Base-by-base conservation (phyloP, 192 early-diverging fungal species). In the Coemansia sp. region DNA sequence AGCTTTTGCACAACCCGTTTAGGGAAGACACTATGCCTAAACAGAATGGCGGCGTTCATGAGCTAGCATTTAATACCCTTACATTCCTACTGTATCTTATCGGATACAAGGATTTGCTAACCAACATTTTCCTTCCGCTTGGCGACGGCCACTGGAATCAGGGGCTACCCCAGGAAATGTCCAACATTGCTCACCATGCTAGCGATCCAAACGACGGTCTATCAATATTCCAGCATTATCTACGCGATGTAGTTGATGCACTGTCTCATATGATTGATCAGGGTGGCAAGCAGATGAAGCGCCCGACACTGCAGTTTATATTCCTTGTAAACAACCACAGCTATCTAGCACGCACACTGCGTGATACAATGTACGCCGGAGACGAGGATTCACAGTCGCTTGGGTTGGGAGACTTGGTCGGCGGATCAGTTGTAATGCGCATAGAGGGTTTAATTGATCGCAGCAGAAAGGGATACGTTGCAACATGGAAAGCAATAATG, bases 261-360 rank as follows among this genome's bases (percentile, higher is more conserved):
- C 55, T 77, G 48, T 61, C 74, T 10, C 61, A 46, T 24, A 71
- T 65, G 17, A 63, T 66, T 21, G 74, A 77, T 27, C 59, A 67
- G 50, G 74, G 68, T 49, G 68, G 74, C 67, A 77, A 71, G 61
- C 64, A 61, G 34, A 77, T 77, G 74, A 77, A 77, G 68, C 63
- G 64, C 17, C 68, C 68, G 23, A 53, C 67, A n/a, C 57, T 66
- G 27, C 68, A 77, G 61, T 77, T 71, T 56, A 68, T 77, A 14
- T 77, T 77, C 30, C 54, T 77, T 44, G 67, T 77, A 53, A 71
- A 70, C 64, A 77, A 77, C 64, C 57, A 77, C 64, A 71, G 64
- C 57, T 77, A 66, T 21, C 49, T 77, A 25, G 74, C 68, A 4
- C 67, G 74, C 8, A 65, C 74, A 14, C 53, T 77, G 18, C 63